These are phyloP conservation scores for Aspergillus sp. DNA, from an alignment of 2,329 filamentous ascomycete genomes.

Conservation along the genomic window DNA sequence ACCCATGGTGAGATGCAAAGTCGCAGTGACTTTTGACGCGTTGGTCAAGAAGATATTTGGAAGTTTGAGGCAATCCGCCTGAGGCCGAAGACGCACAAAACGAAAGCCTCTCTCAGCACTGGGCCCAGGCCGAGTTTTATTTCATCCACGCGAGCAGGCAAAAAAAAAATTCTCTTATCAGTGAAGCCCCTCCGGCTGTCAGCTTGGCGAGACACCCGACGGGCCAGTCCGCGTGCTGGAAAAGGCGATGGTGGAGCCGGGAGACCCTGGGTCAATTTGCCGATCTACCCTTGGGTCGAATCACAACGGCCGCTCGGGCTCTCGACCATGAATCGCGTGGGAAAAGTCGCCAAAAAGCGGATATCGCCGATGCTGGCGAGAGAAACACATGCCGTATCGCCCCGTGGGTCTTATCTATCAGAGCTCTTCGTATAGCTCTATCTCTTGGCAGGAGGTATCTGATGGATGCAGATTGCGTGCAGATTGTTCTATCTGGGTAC, in stretches of 20 bases:
- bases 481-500: neutral
- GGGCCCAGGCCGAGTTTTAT: neutral
- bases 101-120: neutral
- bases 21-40: neutral
- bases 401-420: constrained; percentile 2
- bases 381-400: constrained; percentile 1
- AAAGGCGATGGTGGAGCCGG: neutral
- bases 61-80: constrained; percentile 1
- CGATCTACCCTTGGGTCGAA: constrained; percentile 9
- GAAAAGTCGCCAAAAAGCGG: constrained; percentile 1
- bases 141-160: constrained; percentile 3
- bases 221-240: constrained; percentile 4
- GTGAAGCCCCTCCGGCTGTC: constrained; percentile 6
- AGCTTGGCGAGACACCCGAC: constrained; percentile 4
- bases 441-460: neutral
- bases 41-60: neutral
- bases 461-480: no score
- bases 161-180: constrained; percentile 13
- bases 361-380: constrained; percentile 9
- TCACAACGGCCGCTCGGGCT: neutral
- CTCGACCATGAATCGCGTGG: neutral
- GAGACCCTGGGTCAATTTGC: constrained; percentile 1
- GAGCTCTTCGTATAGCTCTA: neutral
- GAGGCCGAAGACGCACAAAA: neutral
- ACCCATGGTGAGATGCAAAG: constrained; percentile 11